Conservation (phyloP, 805 yeast species). For the Wickerhamiella musiphila region DNA sequence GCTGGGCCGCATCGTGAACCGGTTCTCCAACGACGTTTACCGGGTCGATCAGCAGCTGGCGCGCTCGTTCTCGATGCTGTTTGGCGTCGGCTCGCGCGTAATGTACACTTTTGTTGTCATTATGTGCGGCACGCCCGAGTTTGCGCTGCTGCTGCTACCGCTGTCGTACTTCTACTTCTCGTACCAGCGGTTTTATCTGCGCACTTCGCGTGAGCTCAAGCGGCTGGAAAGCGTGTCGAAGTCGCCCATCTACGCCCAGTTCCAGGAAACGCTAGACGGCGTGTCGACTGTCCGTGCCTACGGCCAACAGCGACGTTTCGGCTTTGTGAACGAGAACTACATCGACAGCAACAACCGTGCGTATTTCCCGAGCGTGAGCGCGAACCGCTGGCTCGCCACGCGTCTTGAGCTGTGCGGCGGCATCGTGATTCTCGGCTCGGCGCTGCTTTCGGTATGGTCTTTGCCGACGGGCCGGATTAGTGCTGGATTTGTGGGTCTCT, state of each 20-base stretch:
- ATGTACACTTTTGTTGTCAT: constrained; percentile 64
- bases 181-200: constrained; percentile 53
- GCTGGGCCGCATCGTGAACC: constrained; percentile 74
- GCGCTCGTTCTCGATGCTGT: constrained; percentile 22
- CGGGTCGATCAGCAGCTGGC: constrained; percentile 61
- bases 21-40: constrained; percentile 81
- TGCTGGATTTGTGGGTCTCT: constrained; percentile 87
- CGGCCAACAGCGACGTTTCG: constrained; percentile 47
- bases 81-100: constrained; percentile 22
- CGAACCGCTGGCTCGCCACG: constrained; percentile 95
- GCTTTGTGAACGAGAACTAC: constrained; percentile 31
- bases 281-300: constrained; percentile 65
- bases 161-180: constrained; percentile 43
- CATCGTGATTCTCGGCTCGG: constrained; percentile 67
- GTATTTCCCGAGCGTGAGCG: constrained; percentile 76
- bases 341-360: constrained; percentile 84
- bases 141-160: constrained; percentile 57
- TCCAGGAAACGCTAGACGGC: constrained; percentile 69
- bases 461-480: constrained; percentile 51
- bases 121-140: constrained; percentile 75
- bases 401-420: constrained; percentile 87
- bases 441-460: constrained; percentile 61
- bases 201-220: constrained; percentile 61
- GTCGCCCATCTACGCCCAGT: constrained; percentile 65
- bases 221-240: constrained; percentile 51